These are phyloP conservation scores for Geosmithia morbida DNA, from an alignment of 2,329 filamentous ascomycete genomes.

Conservation along the genomic window DNA sequence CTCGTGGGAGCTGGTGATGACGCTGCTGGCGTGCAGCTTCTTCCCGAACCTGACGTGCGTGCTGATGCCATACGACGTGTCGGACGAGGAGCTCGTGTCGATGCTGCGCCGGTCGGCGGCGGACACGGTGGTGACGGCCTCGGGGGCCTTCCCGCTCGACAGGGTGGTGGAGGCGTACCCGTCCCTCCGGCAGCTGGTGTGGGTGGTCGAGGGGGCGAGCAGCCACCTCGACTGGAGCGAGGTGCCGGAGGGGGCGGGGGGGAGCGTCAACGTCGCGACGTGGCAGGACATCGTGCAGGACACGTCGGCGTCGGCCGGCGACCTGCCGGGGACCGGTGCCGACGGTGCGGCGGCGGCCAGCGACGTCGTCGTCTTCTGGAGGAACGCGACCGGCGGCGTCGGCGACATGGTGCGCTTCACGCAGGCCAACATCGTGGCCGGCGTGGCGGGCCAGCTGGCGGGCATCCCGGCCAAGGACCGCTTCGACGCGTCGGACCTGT, in stretches of 20 bases:
- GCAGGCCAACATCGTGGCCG: conserved; percentile 76
- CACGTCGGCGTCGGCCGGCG: conserved; percentile 41
- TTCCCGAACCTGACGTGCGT: conserved; percentile 69
- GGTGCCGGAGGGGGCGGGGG: conserved; percentile 61
- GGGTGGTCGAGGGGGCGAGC: conserved; percentile 85
- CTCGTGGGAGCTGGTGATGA: conserved; percentile 72
- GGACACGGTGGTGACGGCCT: conserved; percentile 71
- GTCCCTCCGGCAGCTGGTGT: conserved; percentile 64
- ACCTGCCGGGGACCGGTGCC: conserved; percentile 52
- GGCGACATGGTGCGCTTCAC: conserved; percentile 72
- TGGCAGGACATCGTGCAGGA: conserved; percentile 86
- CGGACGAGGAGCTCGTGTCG: conserved; percentile 51
- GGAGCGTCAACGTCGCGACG: conserved; percentile 67
- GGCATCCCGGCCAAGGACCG: conserved; percentile 64
- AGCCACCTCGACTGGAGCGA: conserved; percentile 89
- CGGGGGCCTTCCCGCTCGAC: conserved; percentile 75
- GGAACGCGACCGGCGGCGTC: conserved; percentile 30
- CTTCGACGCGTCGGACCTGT: conserved; percentile 59
- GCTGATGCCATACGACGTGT: conserved; percentile 69
- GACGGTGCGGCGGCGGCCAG: conserved; percentile 33
- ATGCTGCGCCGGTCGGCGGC: conserved; percentile 61
- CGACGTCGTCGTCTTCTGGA: conserved; percentile 55
- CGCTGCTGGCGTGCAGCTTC: conserved; percentile 81
- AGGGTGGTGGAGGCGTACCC: conserved; percentile 54
- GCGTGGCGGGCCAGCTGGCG: conserved; percentile 61